Percentiles rank a stretch among this genome's conserved stretches.
These are phyloP conservation scores for Epichloe hybrida DNA, from an alignment of 2,329 filamentous ascomycete species.

Conservation along the genomic window DNA sequence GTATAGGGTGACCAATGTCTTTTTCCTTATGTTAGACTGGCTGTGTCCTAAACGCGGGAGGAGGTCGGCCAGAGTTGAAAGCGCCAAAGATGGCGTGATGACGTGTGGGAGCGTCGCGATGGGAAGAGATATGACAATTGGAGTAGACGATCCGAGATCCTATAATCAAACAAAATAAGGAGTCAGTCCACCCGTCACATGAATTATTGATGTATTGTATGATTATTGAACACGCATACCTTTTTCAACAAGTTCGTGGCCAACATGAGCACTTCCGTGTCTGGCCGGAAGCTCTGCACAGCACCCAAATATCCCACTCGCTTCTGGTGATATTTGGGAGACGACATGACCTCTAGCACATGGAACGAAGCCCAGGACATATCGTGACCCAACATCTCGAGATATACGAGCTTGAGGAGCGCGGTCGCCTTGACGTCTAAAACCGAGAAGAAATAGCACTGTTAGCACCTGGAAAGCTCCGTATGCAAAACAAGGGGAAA, in stretches of 20 bases:
- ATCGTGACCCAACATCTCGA: slow-evolving; percentile 98
- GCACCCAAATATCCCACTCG: slow-evolving; percentile 88
- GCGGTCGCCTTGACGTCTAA: slow-evolving; percentile 90
- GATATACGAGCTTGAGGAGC: slow-evolving; percentile 86
- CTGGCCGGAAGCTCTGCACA: slow-evolving; percentile 87
- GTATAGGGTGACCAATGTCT: slow-evolving; percentile 90
- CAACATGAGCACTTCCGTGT: slow-evolving; percentile 95
- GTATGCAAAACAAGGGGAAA: not conserved
- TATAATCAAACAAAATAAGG: not conserved
- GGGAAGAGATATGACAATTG: slow-evolving; percentile 70
- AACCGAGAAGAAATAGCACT: not conserved
- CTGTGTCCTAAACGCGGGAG: slow-evolving; percentile 79
- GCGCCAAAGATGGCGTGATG: slow-evolving; percentile 81
- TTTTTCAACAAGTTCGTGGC: slow-evolving; percentile 96
- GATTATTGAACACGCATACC: slow-evolving; percentile 27
- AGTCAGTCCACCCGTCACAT: not conserved
- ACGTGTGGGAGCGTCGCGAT: slow-evolving; percentile 87
- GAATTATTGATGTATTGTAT: not conserved
- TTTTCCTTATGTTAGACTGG: slow-evolving; percentile 77
- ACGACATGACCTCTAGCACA: slow-evolving; percentile 97
- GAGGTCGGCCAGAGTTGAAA: slow-evolving; percentile 77
- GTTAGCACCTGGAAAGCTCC: not conserved
- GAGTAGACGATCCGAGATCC: slow-evolving; percentile 61
- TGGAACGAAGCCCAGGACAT: slow-evolving; percentile 99
- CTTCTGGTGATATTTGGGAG: slow-evolving; percentile 87